Percentiles rank a stretch among this genome's conserved stretches.
Evolutionary conservation across 768 basidiomycete species (phyloP).

Genomic region (Leccinum rimulosum): DNA sequence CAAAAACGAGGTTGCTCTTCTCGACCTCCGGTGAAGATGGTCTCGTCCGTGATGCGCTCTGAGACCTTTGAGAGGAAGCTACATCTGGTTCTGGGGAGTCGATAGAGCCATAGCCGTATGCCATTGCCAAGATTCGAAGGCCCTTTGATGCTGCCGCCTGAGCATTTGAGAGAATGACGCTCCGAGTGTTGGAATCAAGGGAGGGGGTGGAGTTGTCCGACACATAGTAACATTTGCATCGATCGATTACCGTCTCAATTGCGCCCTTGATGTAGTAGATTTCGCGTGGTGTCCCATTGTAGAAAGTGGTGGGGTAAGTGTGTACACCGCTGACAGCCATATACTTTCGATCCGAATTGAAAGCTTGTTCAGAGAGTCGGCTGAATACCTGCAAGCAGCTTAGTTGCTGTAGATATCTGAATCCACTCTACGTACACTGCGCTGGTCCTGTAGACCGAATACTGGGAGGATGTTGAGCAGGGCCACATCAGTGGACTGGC

Average conservation of each 20-base stretch:
- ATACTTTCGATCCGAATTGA: slow-evolving; percentile 91
- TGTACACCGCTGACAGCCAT: slow-evolving; percentile 88
- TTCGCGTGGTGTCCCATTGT: slow-evolving; percentile 49
- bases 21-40: slow-evolving; percentile 36
- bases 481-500: slow-evolving; percentile 93
- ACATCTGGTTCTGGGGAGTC: slow-evolving; percentile 34
- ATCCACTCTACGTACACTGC: slow-evolving; percentile 49
- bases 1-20: slow-evolving; percentile 70
- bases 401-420: neutral
- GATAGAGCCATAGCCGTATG: slow-evolving; percentile 72
- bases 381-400: slow-evolving; percentile 52
- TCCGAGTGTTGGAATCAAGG: slow-evolving; percentile 67
- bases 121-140: slow-evolving; percentile 88
- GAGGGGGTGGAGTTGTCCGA: slow-evolving; percentile 84
- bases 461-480: slow-evolving; percentile 73
- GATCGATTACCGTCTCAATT: slow-evolving; percentile 81
- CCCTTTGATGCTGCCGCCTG: slow-evolving; percentile 70
- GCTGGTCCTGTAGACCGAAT: slow-evolving; percentile 67
- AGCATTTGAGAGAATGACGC: slow-evolving; percentile 69
- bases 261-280: slow-evolving; percentile 92
- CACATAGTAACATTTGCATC: slow-evolving; percentile 88
- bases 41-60: slow-evolving; percentile 26
- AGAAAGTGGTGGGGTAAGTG: slow-evolving; percentile 27
- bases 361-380: slow-evolving; percentile 77
- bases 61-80: slow-evolving; percentile 16